Percentiles rank a stretch among this genome's conserved stretches.
These are phyloP conservation scores for Murraya paniculata DNA, from an alignment of 345 rosid genomes.

Conservation along the genomic window DNA sequence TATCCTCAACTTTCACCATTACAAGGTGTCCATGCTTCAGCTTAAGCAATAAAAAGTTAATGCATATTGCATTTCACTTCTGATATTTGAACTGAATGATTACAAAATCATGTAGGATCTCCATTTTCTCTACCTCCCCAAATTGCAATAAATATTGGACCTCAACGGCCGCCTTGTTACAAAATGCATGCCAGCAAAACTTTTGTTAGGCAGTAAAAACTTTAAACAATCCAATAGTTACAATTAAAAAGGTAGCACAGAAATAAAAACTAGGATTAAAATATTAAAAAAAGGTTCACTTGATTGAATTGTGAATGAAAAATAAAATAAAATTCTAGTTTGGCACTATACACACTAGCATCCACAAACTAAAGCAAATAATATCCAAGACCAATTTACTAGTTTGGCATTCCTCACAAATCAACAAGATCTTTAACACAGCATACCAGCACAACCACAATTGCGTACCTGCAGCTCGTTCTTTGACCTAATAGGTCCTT, in stretches of 20 bases:
- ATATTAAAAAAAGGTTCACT: not conserved
- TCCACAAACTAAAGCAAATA: not conserved
- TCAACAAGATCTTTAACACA: not conserved
- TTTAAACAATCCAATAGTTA: not conserved
- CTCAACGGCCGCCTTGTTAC: not conserved
- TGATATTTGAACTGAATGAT: not conserved
- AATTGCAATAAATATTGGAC: not conserved
- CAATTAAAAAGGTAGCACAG: not conserved
- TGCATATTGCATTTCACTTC: not conserved
- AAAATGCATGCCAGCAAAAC: not conserved
- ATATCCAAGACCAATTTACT: not conserved
- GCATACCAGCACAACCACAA: constrained; percentile 16
- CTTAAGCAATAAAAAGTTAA: not conserved
- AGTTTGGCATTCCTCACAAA: constrained; percentile 2
- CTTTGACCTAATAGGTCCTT: constrained; percentile 73
- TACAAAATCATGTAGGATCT: not conserved
- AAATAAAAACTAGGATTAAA: not conserved
- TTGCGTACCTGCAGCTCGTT: constrained; percentile 68
- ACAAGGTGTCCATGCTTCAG: not conserved
- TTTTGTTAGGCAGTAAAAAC: not conserved
- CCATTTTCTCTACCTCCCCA: not conserved
- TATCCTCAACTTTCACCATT: not conserved
- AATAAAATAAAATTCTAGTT: not conserved
- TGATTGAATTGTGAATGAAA: not conserved
- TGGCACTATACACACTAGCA: not conserved